Evolutionary conservation across 2,329 filamentous ascomycete species (phyloP), one percentile per base, ranked within the genome.

Genomic region (Botrytis fabae): DNA sequence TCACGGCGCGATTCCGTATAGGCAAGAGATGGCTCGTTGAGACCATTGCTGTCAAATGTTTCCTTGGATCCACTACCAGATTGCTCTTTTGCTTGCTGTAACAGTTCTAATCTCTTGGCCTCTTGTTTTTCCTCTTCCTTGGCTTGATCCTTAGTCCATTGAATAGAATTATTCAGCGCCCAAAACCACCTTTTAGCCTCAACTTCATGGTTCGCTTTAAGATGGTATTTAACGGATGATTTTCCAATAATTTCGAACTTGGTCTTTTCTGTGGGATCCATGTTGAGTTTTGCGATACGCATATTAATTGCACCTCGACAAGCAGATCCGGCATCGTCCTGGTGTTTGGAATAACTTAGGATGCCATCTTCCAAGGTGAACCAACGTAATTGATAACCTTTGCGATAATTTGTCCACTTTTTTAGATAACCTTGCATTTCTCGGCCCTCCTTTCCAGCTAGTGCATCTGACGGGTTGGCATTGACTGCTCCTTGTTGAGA

Each of bases 371-470:
- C 96, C 14, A 99, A 88, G 22, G 98, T 96, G 81, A 99, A 99
- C 95, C 95, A 99, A 74, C 96, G 88, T 76, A 99, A 83, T 84
- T 99, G 97, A 84, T 98, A 99, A 14, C 96, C 96, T 80, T 93
- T 95, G 35, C 95, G 95, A 81, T 99, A 99, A 81, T 99, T 99
- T 65, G 96, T 99, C 96, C 96, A 99, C 82, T 99, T 99, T 84
- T 98, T 98, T 73, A 99, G 86, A 81, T 98, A 99, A 10, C 96
- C 96, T 84, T 97, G 98, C 93, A 99, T 98, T 83, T 98, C 95
- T 65, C 95, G 89, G 28, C 93, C 92, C 80, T 99, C 96, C 77
- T 95, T 94, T 25, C 92, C 92, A 40, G 92, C 92, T 73, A 90
- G 82, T 32, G 88, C 85, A 76, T 92, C 88, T 16, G 87, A 85